Percentiles rank a stretch among this genome's conserved stretches.
phyloP scores from a whole-genome alignment of 2,329 filamentous ascomycete genomes.

The Colletotrichum euphorbiae region DNA sequence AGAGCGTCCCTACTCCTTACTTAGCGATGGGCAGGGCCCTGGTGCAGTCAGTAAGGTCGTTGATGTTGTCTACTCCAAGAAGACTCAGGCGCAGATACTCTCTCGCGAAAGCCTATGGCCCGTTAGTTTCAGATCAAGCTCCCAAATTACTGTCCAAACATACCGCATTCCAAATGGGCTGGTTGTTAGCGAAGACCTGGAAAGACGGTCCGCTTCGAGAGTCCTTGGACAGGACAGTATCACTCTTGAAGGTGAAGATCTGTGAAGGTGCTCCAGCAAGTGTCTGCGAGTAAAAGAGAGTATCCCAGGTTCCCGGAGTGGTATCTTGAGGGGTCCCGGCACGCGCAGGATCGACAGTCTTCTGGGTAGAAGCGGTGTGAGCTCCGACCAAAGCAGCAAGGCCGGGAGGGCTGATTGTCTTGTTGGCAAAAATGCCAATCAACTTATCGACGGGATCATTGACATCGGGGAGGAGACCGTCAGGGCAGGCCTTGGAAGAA shows the following conservation, averaged over 20 bases:
- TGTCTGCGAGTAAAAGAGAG: conserved; percentile 60
- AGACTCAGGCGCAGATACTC: conserved; percentile 66
- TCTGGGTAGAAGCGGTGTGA: conserved; percentile 63
- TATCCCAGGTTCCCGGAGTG: conserved; percentile 65
- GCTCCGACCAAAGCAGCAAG: conserved; percentile 67
- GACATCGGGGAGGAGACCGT: conserved; percentile 57
- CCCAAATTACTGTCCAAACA: conserved; percentile 29
- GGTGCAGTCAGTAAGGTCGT: conserved; percentile 66
- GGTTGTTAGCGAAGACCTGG: conserved; percentile 50
- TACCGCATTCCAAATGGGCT: conserved; percentile 56
- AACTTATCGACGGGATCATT: conserved; percentile 57
- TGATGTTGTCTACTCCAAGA: conserved; percentile 68
- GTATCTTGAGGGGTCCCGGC: conserved; percentile 62
- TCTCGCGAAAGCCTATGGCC: conserved; percentile 58
- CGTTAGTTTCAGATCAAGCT: background rate
- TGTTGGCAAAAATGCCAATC: conserved; percentile 61
- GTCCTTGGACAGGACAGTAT: conserved; percentile 53
- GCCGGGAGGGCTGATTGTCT: conserved; percentile 63
- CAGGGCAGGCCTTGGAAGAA: conserved; percentile 51
- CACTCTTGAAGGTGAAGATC: conserved; percentile 56
- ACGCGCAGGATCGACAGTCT: conserved; percentile 54
- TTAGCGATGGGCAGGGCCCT: conserved; percentile 55
- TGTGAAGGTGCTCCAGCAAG: conserved; percentile 47
- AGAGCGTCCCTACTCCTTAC: background rate
- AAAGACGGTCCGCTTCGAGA: conserved; percentile 52